A percentile compares a stretch with the other conserved stretches of the same genome.
These are phyloP conservation scores for Pisolithus tinctorius DNA, from an alignment of 768 basidiomycete species.

Conservation along the genomic window DNA sequence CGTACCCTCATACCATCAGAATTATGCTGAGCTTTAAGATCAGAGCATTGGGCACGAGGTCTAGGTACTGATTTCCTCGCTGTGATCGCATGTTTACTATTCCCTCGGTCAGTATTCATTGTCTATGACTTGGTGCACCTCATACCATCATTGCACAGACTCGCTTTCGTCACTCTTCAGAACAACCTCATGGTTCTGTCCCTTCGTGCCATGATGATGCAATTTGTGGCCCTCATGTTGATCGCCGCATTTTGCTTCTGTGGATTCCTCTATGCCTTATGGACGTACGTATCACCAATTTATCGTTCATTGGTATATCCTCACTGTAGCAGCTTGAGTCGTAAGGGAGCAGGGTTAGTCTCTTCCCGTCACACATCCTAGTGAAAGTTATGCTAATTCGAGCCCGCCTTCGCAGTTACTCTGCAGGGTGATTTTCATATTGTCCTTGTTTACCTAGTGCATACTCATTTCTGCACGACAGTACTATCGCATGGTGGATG, in stretches of 20 bases:
- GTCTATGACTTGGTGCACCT: neutral
- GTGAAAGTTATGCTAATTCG: neutral
- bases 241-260: constrained; percentile 88
- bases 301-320: neutral
- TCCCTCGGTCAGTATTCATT: constrained; percentile 57
- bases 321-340: constrained; percentile 44
- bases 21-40: constrained; percentile 1
- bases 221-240: constrained; percentile 78
- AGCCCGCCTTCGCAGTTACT: constrained; percentile 19
- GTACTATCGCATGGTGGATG: constrained; percentile 91
- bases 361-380: neutral
- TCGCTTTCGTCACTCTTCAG: constrained; percentile 87
- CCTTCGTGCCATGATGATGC: constrained; percentile 86
- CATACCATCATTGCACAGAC: constrained; percentile 33
- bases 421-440: constrained; percentile 28
- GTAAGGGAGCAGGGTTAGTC: constrained; percentile 51
- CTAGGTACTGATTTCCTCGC: constrained; percentile 81
- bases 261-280: constrained; percentile 89
- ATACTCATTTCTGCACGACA: constrained; percentile 16
- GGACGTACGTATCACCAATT: constrained; percentile 59
- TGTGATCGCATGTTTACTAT: constrained; percentile 83
- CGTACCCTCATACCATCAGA: neutral
- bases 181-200: constrained; percentile 77
- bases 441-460: neutral
- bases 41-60: constrained; percentile 60